These are phyloP conservation scores for Conoideocrella luteorostrata DNA, from an alignment of 2,329 filamentous ascomycete species.

Conservation along the genomic window DNA sequence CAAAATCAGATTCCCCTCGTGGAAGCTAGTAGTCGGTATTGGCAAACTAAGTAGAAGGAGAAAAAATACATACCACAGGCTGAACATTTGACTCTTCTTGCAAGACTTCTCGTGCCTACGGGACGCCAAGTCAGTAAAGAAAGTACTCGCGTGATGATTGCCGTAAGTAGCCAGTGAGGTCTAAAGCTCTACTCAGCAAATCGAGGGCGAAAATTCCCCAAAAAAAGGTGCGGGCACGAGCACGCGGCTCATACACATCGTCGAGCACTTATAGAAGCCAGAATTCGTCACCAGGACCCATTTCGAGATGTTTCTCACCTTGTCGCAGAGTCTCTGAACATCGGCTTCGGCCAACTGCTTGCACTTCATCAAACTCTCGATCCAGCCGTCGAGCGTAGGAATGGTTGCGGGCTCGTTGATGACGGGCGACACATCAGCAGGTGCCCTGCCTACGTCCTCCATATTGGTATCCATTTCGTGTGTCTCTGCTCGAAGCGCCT, in stretches of 20 bases:
- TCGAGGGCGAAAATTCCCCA: not conserved
- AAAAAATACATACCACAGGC: conserved; percentile 68
- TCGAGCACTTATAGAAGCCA: not conserved
- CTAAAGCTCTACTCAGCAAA: not conserved
- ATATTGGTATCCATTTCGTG: conserved; percentile 88
- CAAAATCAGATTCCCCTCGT: conserved; percentile 7
- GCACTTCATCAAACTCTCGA: conserved; percentile 96
- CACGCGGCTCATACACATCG: not conserved
- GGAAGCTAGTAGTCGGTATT: no score
- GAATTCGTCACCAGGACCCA: not conserved
- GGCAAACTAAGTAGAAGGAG: not conserved
- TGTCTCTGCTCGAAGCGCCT: conserved; percentile 14
- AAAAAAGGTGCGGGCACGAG: no score
- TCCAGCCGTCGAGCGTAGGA: conserved; percentile 93
- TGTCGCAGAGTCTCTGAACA: conserved; percentile 94
- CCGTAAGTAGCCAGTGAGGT: not conserved
- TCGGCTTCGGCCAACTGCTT: conserved; percentile 95
- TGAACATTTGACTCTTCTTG: conserved; percentile 98
- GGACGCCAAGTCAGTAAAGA: conserved; percentile 22
- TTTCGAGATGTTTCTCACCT: conserved; percentile 51
- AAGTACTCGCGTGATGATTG: not conserved
- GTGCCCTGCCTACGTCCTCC: conserved; percentile 90
- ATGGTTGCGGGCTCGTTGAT: conserved; percentile 79
- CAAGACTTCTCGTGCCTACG: conserved; percentile 85
- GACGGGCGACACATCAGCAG: conserved; percentile 68